These are phyloP conservation scores for Escovopsis sp. DNA, from an alignment of 2,329 filamentous ascomycete genomes.

Conservation along the genomic window DNA sequence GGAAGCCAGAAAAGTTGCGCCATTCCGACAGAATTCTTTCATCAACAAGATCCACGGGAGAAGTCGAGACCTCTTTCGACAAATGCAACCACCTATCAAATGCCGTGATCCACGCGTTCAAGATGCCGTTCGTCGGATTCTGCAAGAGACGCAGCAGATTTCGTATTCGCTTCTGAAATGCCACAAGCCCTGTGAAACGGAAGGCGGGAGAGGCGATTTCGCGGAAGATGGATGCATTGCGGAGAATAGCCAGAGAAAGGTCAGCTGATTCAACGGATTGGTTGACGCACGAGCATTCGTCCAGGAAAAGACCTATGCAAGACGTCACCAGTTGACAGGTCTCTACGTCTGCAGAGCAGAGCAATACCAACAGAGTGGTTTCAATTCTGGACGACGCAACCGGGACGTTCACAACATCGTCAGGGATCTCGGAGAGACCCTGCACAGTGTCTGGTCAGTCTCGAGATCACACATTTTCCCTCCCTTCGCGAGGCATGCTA, in stretches of 20 bases:
- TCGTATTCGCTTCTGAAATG: conserved; percentile 52
- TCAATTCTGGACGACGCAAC: conserved; percentile 41
- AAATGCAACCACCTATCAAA: conserved; percentile 51
- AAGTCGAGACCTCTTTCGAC: conserved; percentile 46
- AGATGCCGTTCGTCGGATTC: conserved; percentile 48
- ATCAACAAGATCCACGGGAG: conserved; percentile 33
- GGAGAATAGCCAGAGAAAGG: conserved; percentile 34
- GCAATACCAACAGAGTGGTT: conserved; percentile 44
- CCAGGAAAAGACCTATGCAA: conserved; percentile 45
- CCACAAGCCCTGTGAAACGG: conserved; percentile 51
- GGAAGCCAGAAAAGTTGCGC: conserved; percentile 54
- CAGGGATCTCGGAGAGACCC: conserved; percentile 38
- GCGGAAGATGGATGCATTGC: conserved; percentile 44
- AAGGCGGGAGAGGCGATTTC: conserved; percentile 50
- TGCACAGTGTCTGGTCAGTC: conserved; percentile 19
- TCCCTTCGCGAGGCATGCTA: background rate
- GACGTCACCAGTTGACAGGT: conserved; percentile 48
- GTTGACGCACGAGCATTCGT: conserved; percentile 42
- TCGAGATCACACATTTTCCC: conserved; percentile 2
- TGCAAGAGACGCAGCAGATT: conserved; percentile 43
- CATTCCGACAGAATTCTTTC: conserved; percentile 46
- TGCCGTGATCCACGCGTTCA: conserved; percentile 50
- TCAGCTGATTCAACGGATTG: conserved; percentile 34
- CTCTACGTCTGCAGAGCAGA: conserved; percentile 51
- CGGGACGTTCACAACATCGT: conserved; percentile 39